phyloP scores from a whole-genome alignment of 176 grass and related monocot genomes.

The Lolium perenne region DNA sequence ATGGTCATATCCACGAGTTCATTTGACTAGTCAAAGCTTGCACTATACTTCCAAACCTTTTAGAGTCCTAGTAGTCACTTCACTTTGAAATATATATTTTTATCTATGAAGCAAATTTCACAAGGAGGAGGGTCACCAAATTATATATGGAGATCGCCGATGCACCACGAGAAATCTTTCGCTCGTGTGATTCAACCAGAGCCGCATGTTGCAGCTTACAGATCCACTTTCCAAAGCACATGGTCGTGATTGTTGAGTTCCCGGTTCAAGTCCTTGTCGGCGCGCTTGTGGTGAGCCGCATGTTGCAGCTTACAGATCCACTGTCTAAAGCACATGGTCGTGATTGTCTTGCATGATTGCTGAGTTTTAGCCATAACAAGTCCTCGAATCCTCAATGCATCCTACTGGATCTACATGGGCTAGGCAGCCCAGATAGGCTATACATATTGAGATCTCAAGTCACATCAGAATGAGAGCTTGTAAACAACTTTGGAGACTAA shows the following conservation, averaged over 20 bases:
- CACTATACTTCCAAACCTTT: background rate
- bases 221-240: too few species aligned
- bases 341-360: conserved; percentile 15
- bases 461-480: too few species aligned
- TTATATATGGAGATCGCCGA: background rate
- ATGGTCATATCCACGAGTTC: background rate
- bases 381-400: background rate
- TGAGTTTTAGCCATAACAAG: background rate
- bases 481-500: too few species aligned
- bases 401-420: too few species aligned
- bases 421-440: too few species aligned
- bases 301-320: background rate
- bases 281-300: background rate
- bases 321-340: background rate
- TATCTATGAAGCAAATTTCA: background rate
- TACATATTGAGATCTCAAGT: too few species aligned
- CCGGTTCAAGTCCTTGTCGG: background rate
- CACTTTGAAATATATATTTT: too few species aligned
- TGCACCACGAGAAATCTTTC: background rate
- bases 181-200: background rate
- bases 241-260: background rate
- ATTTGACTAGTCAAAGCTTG: background rate
- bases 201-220: too few species aligned
- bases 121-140: background rate
- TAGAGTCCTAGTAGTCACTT: background rate